A percentile compares a stretch with the other conserved stretches of the same genome.
Evolutionary conservation across 1,284 basidiomycete species (phyloP).

Genomic region (Xanthoconium separans): DNA sequence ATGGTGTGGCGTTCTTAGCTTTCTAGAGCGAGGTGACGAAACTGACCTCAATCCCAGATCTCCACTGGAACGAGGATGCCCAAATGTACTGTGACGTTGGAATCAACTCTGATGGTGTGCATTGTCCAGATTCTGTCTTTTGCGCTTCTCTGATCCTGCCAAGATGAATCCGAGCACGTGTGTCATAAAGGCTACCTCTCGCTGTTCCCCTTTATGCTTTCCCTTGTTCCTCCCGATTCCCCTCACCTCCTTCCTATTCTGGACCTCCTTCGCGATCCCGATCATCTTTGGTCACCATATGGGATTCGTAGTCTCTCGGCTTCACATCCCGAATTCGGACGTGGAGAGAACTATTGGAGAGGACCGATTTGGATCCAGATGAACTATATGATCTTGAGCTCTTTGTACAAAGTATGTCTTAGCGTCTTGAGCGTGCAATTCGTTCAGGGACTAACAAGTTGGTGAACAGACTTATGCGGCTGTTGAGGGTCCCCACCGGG

Average conservation of each 20-base stretch:
- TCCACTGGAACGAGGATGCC: conserved; percentile 89
- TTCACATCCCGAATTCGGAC: conserved; percentile 83
- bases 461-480: conserved; percentile 67
- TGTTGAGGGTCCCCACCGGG: conserved; percentile 78
- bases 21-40: conserved; percentile 3
- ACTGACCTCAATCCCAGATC: conserved; percentile 48
- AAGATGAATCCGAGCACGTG: conserved; percentile 87
- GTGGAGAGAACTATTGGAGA: conserved; percentile 95
- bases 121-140: conserved; percentile 9
- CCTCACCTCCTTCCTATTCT: conserved; percentile 78
- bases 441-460: conserved; percentile 5
- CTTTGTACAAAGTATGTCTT: conserved; percentile 68
- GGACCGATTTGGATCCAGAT: conserved; percentile 97
- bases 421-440: neutral
- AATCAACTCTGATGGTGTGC: conserved; percentile 76
- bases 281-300: conserved; percentile 88
- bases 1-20: conserved; percentile 51
- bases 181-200: conserved; percentile 93
- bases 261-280: conserved; percentile 75
- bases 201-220: conserved; percentile 87
- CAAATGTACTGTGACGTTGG: conserved; percentile 93
- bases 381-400: conserved; percentile 85
- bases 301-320: conserved; percentile 86
- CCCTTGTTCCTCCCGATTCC: conserved; percentile 73
- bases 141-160: conserved; percentile 5